Evolutionary conservation across 805 yeast genomes (phyloP), one percentile per base, ranked within the genome.

Genomic region (Saccharomyces paradoxus): DNA sequence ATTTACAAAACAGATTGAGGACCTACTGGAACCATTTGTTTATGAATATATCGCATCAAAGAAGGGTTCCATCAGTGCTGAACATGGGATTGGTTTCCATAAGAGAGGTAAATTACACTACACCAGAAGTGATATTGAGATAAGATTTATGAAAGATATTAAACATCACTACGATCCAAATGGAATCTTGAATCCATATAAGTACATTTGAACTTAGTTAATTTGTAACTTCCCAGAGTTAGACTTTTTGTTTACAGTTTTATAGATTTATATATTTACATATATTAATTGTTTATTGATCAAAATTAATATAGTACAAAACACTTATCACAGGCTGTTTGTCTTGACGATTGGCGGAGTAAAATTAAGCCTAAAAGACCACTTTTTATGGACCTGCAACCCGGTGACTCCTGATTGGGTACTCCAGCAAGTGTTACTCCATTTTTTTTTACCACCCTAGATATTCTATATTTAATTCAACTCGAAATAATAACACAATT

Each of bases 81-180:
- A 90, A 71, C 97, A 90, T 69, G 97, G 97, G 13, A 77, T 90
- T 56, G 97, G 97, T 0, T 87, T 90, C 80, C 96, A 90, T 66
- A 90, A 90, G 83, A 87, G 83, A 62, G 86, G 86, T 63, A 90
- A 86, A 66, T 77, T 90, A 60, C 84, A 84, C 24, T 90, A 90
- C 74, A 79, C 91, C 55, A 90, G 90, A 76, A 79, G 81, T 59
- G 82, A 78, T 17, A 71, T 74, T 51, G 88, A 87, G 68, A 79
- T 90, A 55, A 65, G 73, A 37, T 68, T 88, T 71, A 89, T 90
- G 80, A 83, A 82, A 67, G 81, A 80, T 41, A 71, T 90, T 63
- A 90, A 90, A 73, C 60, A 75, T 30, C 81, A 80, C 60, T 89
- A 81, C 65, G 97, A 89, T 73, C 96, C 96, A 59, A 84, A 87